A percentile compares a stretch with the other conserved stretches of the same genome.
These are phyloP conservation scores for Colletotrichum australisinense DNA, from an alignment of 2,329 filamentous ascomycete genomes.

Conservation along the genomic window DNA sequence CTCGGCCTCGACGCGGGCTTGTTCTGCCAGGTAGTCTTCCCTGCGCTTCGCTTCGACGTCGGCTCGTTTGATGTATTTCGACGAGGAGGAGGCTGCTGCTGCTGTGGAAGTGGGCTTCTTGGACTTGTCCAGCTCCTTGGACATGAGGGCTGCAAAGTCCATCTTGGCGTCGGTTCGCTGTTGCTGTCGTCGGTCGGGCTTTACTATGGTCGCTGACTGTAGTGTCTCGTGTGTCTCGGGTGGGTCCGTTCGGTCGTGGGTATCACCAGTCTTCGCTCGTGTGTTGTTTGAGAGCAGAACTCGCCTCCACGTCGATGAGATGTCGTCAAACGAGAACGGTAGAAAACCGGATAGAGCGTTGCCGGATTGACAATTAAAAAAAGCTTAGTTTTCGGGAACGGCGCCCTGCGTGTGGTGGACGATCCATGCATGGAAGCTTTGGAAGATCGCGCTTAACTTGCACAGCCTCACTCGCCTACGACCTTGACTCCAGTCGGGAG, in stretches of 20 bases:
- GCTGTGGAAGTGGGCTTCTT: conserved; percentile 57
- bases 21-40: conserved; percentile 84
- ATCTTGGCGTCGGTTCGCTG: conserved; percentile 61
- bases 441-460: conserved; percentile 36
- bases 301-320: conserved; percentile 5
- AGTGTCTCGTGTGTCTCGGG: conserved; percentile 3
- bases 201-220: background rate
- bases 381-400: conserved; percentile 23
- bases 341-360: conserved; percentile 29
- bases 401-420: conserved; percentile 28
- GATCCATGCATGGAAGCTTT: conserved; percentile 36
- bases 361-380: conserved; percentile 4
- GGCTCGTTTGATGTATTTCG: conserved; percentile 87
- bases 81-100: conserved; percentile 49
- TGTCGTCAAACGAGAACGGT: conserved; percentile 20
- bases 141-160: conserved; percentile 97
- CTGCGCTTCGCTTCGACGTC: conserved; percentile 87
- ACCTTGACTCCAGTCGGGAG: conserved; percentile 34
- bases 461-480: conserved; percentile 37
- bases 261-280: conserved; percentile 1
- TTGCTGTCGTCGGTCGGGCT: background rate
- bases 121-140: conserved; percentile 88
- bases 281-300: background rate
- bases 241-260: conserved; percentile 2
- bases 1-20: conserved; percentile 78